Evolutionary conservation across 768 basidiomycete species (phyloP), one percentile per base, ranked within the genome.

Genomic region (Termitomyces heimii): DNA sequence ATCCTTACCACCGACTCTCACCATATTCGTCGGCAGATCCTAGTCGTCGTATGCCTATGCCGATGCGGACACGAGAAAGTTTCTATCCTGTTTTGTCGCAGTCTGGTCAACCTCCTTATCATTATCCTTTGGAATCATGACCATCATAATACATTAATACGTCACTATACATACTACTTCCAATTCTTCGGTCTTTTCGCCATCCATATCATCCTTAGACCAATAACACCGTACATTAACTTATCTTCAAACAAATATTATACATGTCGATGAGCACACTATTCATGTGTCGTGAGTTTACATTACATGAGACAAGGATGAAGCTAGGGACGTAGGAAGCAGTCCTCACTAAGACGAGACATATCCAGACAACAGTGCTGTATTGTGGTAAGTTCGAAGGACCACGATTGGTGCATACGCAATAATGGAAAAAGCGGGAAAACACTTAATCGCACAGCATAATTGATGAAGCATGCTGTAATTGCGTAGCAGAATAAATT

Each of bases 21-120:
- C 56, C 57, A 12, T 60, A 63, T 52, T 24, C 57, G 2, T 52
- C 53, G 16, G 42, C 53, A 2, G 60, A 61, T 42, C 43, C 54
- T 18, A 51, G 37, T 34, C 57, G 24, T 29, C 54, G 32, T 24
- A 56, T 58, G 20, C 57, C 32, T 8, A 55, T 46, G 39, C 49
- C 59, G 31, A 59, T 54, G 26, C 59, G 47, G 35, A 37, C 53
- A 26, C 51, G 57, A 39, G 63, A 62, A 32, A 63, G 60, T 54
- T 53, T 60, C 8, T 66, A 65, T 54, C 62, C 67, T n/a, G 45
- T 62, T 49, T 16, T 66, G 37, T 47, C 61, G 2, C 56, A 32
- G 29, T 50, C 55, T 34, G 60, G 61, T 16, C 57, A 53, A 32
- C 35, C 61, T 22, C 20, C 56, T 28, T 62, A 65, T 65, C 61